phyloP scores from a whole-genome alignment of 768 basidiomycete species.

The Podaxis carcinomalis region DNA sequence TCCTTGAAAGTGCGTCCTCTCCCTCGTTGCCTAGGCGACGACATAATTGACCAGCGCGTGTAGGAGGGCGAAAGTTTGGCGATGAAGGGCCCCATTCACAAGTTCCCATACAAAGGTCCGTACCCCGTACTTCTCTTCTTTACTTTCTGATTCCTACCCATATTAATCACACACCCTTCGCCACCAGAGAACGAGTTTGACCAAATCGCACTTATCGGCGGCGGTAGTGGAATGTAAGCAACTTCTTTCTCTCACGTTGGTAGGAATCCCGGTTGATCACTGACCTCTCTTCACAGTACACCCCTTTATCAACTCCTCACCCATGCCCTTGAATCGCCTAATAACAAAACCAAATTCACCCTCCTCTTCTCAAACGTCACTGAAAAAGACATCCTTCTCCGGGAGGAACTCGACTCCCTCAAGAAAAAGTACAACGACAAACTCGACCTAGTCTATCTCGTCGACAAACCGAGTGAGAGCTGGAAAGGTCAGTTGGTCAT shows the following conservation, averaged over 20 bases:
- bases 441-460: slow-evolving; percentile 79
- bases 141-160: neutral
- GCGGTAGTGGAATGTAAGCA: slow-evolving; percentile 87
- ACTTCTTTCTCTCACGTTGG: neutral
- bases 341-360: slow-evolving; percentile 93
- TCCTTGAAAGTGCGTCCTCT: slow-evolving; percentile 48
- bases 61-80: slow-evolving; percentile 73
- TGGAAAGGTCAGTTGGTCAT: slow-evolving; percentile 48
- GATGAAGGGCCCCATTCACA: slow-evolving; percentile 89
- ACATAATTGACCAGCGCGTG: neutral
- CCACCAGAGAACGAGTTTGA: slow-evolving; percentile 76
- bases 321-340: slow-evolving; percentile 64
- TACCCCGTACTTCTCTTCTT: neutral
- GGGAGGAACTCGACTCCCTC: slow-evolving; percentile 68
- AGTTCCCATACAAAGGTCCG: slow-evolving; percentile 81
- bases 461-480: slow-evolving; percentile 66
- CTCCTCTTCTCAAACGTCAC: slow-evolving; percentile 89
- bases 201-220: slow-evolving; percentile 84
- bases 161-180: neutral
- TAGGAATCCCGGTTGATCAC: too few relatives aligned
- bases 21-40: neutral
- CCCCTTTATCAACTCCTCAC: slow-evolving; percentile 80
- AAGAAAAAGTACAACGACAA: slow-evolving; percentile 64
- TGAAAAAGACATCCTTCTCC: slow-evolving; percentile 86
- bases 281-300: slow-evolving; percentile 40